These are phyloP conservation scores for Chrysopogon serrulatus DNA, from an alignment of 176 grass and related monocot genomes.

Conservation along the genomic window DNA sequence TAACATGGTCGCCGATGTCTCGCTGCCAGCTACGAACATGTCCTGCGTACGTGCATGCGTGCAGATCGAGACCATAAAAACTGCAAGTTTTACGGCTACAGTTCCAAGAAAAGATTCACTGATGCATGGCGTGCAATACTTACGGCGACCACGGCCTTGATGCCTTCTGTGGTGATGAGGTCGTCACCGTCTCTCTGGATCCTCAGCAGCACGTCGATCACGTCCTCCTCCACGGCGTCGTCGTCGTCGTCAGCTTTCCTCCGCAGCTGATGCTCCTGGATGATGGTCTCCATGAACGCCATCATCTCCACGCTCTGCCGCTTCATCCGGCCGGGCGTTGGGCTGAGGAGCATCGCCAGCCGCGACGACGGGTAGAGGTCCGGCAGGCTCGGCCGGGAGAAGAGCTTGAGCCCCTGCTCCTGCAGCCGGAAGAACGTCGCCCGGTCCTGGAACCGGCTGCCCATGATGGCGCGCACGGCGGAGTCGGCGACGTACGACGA, in stretches of 20 bases:
- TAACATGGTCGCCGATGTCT: background rate
- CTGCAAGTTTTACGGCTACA: background rate
- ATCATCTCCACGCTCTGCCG: background rate
- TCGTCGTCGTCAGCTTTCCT: background rate
- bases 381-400: conserved; percentile 25
- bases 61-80: background rate
- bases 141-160: conserved; percentile 21
- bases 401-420: background rate
- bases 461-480: background rate
- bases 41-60: background rate
- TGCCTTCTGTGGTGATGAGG: conserved; percentile 17
- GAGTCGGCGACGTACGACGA: conserved; percentile 18
- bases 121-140: background rate
- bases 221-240: conserved; percentile 10
- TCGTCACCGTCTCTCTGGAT: too few species aligned
- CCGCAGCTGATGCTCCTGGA: conserved; percentile 33
- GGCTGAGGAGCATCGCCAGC: conserved; percentile 8
- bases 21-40: conserved; percentile 14
- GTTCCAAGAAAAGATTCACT: too few species aligned
- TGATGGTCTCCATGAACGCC: conserved; percentile 10
- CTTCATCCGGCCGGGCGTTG: background rate
- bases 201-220: too few species aligned
- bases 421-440: background rate
- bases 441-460: conserved; percentile 5
- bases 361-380: conserved; percentile 44